Conservation (phyloP, 2,329 filamentous ascomycete species). For the Arthrobotrys iridis region DNA sequence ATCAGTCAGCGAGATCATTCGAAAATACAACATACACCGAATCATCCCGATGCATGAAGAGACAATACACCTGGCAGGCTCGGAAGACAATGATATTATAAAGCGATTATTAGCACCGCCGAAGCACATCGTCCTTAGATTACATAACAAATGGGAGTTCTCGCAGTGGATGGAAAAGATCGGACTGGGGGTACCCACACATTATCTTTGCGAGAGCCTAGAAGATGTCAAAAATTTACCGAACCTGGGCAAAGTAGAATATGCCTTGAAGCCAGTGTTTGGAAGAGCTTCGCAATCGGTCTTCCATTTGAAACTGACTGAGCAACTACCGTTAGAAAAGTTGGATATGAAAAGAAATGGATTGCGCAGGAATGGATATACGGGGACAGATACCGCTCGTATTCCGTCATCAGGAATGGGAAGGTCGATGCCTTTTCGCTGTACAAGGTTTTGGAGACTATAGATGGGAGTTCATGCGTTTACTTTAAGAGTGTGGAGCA, state of each 20-base stretch:
- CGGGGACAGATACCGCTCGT: slow-evolving; percentile 59
- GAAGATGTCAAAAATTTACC: slow-evolving; percentile 54
- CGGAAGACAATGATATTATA: slow-evolving; percentile 56
- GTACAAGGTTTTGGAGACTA: slow-evolving; percentile 59
- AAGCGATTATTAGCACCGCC: slow-evolving; percentile 58
- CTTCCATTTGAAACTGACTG: slow-evolving; percentile 52
- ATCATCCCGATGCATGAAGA: slow-evolving; percentile 60
- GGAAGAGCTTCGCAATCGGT: slow-evolving; percentile 57
- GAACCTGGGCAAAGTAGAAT: slow-evolving; percentile 54
- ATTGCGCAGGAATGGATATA: slow-evolving; percentile 60
- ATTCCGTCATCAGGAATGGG: slow-evolving; percentile 58
- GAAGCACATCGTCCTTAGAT: slow-evolving; percentile 57
- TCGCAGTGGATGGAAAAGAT: slow-evolving; percentile 55
- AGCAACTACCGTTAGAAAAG: slow-evolving; percentile 21
- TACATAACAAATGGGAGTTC: slow-evolving; percentile 60
- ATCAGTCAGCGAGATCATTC: slow-evolving; percentile 49
- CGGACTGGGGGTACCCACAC: slow-evolving; percentile 57
- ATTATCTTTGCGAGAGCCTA: slow-evolving; percentile 57
- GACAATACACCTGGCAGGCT: slow-evolving; percentile 59
- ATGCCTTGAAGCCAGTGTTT: slow-evolving; percentile 59
- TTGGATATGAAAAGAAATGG: slow-evolving; percentile 55
- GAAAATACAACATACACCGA: slow-evolving; percentile 55
- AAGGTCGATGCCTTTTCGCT: slow-evolving; percentile 57
- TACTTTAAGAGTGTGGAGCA: slow-evolving; percentile 58
- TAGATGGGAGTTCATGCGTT: slow-evolving; percentile 59